Conservation (phyloP, 768 basidiomycete genomes). For the Suillus luteus region DNA sequence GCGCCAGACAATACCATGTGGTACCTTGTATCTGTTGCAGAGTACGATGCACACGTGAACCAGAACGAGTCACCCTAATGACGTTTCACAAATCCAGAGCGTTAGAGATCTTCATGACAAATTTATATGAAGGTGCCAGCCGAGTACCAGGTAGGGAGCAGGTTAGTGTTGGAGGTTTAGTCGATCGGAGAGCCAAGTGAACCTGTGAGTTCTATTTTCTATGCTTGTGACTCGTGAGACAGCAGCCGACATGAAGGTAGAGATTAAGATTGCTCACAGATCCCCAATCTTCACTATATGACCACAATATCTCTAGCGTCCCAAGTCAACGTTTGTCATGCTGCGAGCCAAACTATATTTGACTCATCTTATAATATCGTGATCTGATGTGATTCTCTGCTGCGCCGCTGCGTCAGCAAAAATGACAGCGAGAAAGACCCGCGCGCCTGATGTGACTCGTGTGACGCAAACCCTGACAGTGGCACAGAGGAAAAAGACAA, state of each 20-base stretch:
- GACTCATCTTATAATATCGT: not conserved
- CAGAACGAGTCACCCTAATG: not conserved
- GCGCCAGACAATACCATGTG: not conserved
- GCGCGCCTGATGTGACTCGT: not conserved
- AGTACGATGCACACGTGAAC: not conserved
- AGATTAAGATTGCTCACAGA: not conserved
- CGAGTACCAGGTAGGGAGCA: not conserved
- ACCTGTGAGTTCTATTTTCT: not conserved
- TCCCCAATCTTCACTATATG: not conserved
- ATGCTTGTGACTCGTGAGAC: not conserved
- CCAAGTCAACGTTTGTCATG: not conserved
- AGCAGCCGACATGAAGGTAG: not conserved
- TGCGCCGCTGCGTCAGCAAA: not conserved
- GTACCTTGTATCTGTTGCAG: not conserved
- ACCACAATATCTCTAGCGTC: not conserved
- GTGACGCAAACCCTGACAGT: not conserved
- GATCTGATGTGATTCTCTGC: not conserved
- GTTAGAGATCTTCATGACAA: not conserved
- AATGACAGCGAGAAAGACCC: not conserved
- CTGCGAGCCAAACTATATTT: not conserved
- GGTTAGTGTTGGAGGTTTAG: not conserved
- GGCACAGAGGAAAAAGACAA: not conserved
- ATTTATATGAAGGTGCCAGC: not conserved
- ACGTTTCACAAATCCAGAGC: not conserved
- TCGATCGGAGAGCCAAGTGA: not conserved